Percentiles rank a stretch among this genome's conserved stretches.
phyloP scores from a whole-genome alignment of 441 rosid species.

The Capsella rubella region DNA sequence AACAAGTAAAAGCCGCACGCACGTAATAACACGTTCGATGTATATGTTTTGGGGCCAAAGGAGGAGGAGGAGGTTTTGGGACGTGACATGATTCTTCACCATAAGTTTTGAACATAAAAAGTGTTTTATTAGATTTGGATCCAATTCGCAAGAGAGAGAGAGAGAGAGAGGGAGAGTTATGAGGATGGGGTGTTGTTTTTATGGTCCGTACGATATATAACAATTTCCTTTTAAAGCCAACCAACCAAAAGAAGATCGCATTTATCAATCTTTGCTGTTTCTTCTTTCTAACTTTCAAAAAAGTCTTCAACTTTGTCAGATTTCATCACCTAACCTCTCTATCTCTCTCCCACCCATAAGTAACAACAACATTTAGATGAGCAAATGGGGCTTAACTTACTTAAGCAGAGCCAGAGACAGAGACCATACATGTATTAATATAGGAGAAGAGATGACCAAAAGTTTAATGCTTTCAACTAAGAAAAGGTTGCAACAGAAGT shows the following conservation, averaged over 20 bases:
- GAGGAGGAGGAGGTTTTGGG: not conserved
- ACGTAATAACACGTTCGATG: not conserved
- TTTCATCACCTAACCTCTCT: conserved; percentile 31
- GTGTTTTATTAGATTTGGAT: conserved; percentile 28
- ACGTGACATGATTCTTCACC: conserved; percentile 45
- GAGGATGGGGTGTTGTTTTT: conserved; percentile 26
- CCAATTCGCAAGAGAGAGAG: not conserved
- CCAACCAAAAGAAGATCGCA: conserved; percentile 36
- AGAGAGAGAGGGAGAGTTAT: conserved; percentile 22
- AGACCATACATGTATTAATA: not conserved
- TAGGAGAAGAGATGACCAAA: conserved; percentile 20
- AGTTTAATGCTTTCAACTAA: not conserved
- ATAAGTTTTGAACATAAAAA: conserved; percentile 33
- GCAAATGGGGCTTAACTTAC: not conserved
- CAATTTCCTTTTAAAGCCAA: conserved; percentile 32
- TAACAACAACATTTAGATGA: conserved; percentile 12
- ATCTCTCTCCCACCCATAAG: not conserved
- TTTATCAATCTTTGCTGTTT: conserved; percentile 27
- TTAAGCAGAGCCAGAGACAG: conserved; percentile 1
- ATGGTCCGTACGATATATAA: conserved; percentile 18
- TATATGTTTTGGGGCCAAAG: conserved; percentile 11
- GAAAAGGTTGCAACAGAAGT: conserved; percentile 63
- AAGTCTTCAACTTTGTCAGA: conserved; percentile 41
- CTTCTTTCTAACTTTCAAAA: conserved; percentile 38
- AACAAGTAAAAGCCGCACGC: conserved; percentile 22